Percentiles rank a stretch among this genome's conserved stretches.
Conservation (phyloP, 148 eudicot genomes). For the Silene latifolia region DNA sequence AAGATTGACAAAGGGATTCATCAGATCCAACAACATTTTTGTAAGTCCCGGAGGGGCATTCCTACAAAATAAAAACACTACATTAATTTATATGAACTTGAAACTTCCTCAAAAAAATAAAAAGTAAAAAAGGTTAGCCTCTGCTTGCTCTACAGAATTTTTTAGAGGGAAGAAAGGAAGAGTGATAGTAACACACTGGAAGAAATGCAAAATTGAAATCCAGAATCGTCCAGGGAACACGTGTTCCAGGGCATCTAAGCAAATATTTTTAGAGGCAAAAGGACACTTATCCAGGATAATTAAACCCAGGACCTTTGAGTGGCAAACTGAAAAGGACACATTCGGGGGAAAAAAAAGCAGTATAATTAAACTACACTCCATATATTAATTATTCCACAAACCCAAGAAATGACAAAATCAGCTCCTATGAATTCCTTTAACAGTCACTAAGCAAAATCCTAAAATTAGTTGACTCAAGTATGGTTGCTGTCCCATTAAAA, state of each 20-base stretch:
- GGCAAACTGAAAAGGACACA: neutral
- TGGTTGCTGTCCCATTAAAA: neutral
- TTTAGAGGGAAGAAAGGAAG: neutral
- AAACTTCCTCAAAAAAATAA: neutral
- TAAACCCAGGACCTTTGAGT: neutral
- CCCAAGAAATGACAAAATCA: neutral
- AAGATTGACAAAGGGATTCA: constrained; percentile 57
- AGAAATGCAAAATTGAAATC: neutral
- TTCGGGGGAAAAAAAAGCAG: neutral
- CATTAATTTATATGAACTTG: constrained; percentile 2
- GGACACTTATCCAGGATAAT: too few relatives aligned
- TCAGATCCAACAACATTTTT: constrained; percentile 84
- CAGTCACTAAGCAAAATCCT: neutral
- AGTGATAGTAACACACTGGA: neutral
- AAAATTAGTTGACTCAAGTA: neutral
- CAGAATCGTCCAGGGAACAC: neutral
- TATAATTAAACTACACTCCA: neutral
- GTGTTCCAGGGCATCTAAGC: neutral
- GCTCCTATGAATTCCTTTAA: neutral
- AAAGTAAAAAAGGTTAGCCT: neutral
- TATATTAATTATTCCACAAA: neutral
- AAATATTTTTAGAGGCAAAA: neutral
- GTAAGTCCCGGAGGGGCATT: constrained; percentile 88
- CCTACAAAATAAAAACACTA: constrained; percentile 40
- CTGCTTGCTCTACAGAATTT: neutral